phyloP scores from a whole-genome alignment of 331 rosid species.

The Arachis monticola region DNA sequence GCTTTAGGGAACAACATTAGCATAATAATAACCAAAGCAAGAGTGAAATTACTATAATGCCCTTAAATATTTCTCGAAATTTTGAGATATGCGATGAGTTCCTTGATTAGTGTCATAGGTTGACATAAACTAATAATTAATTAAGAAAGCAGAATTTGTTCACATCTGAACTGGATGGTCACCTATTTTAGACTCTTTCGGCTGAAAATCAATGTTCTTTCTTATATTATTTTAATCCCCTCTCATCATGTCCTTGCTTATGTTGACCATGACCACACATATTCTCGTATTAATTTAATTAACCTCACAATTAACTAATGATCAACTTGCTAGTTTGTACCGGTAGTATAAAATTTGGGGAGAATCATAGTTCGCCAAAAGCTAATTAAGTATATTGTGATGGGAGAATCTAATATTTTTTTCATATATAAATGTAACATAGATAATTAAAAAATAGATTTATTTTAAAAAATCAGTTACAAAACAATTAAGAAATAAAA shows the following conservation, averaged over 20 bases:
- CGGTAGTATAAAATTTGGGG: no score
- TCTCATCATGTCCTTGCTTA: constrained; percentile 10
- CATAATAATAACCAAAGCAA: constrained; percentile 45
- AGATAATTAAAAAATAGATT: no score
- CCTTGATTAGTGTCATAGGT: constrained; percentile 17
- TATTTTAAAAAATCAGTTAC: no score
- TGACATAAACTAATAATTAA: neutral
- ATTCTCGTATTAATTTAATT: constrained; percentile 19
- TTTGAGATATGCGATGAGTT: constrained; percentile 6
- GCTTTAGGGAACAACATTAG: constrained; percentile 42
- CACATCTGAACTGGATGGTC: constrained; percentile 24
- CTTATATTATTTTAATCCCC: neutral
- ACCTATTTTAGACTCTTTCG: constrained; percentile 24
- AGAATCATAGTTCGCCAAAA: no score
- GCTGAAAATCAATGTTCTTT: constrained; percentile 13
- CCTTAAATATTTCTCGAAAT: constrained; percentile 12
- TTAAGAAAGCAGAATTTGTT: constrained; percentile 17
- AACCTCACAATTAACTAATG: neutral
- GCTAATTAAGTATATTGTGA: no score
- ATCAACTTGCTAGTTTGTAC: no score
- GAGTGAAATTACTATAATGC: constrained; percentile 22
- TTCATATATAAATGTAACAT: no score
- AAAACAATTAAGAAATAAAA: no score
- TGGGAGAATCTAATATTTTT: no score
- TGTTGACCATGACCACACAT: constrained; percentile 14